Conservation (phyloP, 768 basidiomycete species). For the Trametes maxima region DNA sequence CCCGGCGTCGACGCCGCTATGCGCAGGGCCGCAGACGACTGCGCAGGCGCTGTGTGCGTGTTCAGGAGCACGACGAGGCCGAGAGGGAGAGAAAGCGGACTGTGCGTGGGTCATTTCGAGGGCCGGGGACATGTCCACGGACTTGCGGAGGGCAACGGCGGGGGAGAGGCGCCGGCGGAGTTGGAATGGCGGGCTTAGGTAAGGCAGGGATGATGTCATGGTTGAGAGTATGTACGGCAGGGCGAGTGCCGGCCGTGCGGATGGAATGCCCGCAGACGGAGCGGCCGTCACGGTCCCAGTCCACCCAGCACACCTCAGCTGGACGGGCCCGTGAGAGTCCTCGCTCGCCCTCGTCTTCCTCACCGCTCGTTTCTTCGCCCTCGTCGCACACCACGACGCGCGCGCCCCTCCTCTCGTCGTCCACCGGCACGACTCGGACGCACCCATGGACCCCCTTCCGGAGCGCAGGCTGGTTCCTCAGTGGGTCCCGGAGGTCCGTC, state of each 20-base stretch:
- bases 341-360: neutral
- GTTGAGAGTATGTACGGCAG: neutral
- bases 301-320: neutral
- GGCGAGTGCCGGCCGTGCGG: too few relatives aligned
- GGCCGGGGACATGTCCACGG: neutral
- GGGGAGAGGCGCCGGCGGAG: neutral
- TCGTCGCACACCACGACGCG: slow-evolving; percentile 5
- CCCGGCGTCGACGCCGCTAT: too few relatives aligned
- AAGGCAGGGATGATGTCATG: slow-evolving; percentile 1
- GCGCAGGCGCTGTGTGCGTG: too few relatives aligned
- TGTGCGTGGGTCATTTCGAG: neutral
- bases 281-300: too few relatives aligned
- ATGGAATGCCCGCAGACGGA: too few relatives aligned
- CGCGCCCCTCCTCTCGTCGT: neutral
- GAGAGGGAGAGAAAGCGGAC: too few relatives aligned
- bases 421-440: too few relatives aligned
- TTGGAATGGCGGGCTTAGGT: neutral
- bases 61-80: too few relatives aligned
- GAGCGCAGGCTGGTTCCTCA: slow-evolving; percentile 30
- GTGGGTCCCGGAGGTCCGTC: slow-evolving; percentile 31
- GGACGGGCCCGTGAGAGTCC: neutral
- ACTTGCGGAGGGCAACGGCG: neutral
- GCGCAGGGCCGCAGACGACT: neutral
- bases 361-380: neutral
- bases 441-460: slow-evolving; percentile 19